phyloP scores from a whole-genome alignment of 371 early-diverging fungal genomes.

The Mucor ambiguus region DNA sequence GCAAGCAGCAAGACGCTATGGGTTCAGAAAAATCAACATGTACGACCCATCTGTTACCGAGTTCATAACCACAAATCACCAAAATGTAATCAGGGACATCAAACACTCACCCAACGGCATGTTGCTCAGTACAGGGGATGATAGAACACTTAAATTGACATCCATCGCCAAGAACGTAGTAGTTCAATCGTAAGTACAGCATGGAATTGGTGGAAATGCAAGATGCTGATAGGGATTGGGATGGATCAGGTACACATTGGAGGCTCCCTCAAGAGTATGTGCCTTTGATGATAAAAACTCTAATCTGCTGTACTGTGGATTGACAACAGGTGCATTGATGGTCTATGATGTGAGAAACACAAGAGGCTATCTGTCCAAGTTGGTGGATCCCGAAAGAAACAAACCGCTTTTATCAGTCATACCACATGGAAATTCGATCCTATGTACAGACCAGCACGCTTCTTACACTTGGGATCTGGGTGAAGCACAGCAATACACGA shows the following conservation, averaged over 20 bases:
- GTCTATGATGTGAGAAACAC: conserved; percentile 47
- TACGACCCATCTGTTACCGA: conserved; percentile 19
- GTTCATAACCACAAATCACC: conserved; percentile 20
- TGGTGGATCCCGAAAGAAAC: background rate
- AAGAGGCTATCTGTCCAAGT: conserved; percentile 10
- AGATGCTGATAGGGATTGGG: background rate
- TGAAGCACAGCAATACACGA: background rate
- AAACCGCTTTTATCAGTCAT: conserved; percentile 17
- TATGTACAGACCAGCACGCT: conserved; percentile 12
- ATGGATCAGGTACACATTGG: conserved; percentile 22
- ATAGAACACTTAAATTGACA: conserved; percentile 25
- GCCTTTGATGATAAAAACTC: conserved; percentile 28
- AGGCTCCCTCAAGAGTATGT: conserved; percentile 37
- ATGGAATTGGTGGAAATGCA: background rate
- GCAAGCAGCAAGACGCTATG: background rate
- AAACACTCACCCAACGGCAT: conserved; percentile 9
- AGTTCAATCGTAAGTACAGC: conserved; percentile 18
- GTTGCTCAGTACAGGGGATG: conserved; percentile 23
- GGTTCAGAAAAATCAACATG: conserved; percentile 27
- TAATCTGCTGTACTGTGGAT: conserved; percentile 42
- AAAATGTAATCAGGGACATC: conserved; percentile 16
- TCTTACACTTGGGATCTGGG: conserved; percentile 13
- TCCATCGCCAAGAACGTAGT: conserved; percentile 16
- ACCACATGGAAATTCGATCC: background rate
- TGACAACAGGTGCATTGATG: conserved; percentile 28